These are phyloP conservation scores for Ceratocystis destructans DNA, from an alignment of 2,329 filamentous ascomycete genomes.

Conservation along the genomic window DNA sequence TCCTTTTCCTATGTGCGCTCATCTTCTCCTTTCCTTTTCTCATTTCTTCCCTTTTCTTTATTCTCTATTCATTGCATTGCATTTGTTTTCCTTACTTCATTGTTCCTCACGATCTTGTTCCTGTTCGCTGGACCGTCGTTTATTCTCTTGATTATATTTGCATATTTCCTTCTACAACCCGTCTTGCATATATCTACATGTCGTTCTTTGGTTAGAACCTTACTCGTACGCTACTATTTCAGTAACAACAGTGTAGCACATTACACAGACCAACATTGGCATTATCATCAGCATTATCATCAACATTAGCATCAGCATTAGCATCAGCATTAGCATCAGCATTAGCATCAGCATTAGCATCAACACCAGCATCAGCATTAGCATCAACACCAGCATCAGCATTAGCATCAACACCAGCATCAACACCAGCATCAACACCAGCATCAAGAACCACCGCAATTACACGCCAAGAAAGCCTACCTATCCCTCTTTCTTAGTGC, in stretches of 20 bases:
- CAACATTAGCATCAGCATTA: background rate
- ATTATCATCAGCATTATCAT: background rate
- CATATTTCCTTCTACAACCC: background rate
- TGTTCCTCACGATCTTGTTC: background rate
- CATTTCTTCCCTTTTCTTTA: background rate
- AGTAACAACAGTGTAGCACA: background rate
- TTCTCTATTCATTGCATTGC: background rate
- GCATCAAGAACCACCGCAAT: background rate
- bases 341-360: no score
- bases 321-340: background rate
- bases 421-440: background rate
- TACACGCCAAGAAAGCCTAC: background rate
- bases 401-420: no score
- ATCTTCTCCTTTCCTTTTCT: conserved; percentile 2
- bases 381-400: no score
- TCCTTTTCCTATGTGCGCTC: background rate
- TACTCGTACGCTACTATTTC: background rate
- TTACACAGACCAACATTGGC: background rate
- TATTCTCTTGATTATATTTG: conserved; percentile 8
- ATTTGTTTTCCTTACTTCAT: background rate
- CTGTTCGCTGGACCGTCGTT: background rate
- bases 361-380: background rate
- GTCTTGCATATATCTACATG: background rate
- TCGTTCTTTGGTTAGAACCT: background rate
- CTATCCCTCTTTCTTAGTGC: background rate